A percentile compares a stretch with the other conserved stretches of the same genome.
Evolutionary conservation across 2,329 filamentous ascomycete species (phyloP).

Genomic region (Orbilia ellipsospora): DNA sequence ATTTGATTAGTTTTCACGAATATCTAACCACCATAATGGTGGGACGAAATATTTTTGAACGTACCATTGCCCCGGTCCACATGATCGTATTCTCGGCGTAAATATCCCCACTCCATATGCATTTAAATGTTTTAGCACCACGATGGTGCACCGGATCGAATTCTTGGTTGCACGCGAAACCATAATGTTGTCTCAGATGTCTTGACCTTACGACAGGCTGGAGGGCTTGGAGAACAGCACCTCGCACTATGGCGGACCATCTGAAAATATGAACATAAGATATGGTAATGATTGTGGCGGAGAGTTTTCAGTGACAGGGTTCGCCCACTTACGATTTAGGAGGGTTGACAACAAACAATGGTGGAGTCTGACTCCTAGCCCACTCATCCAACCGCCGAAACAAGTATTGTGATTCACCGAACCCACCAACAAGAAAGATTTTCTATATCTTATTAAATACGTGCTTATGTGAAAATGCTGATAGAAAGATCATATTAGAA

Average conservation of each 20-base stretch:
- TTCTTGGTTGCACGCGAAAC: background rate
- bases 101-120: background rate
- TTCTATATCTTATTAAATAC: conserved; percentile 10
- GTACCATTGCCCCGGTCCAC: background rate
- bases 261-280: conserved; percentile 8
- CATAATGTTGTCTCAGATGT: conserved; percentile 38
- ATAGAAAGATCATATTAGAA: background rate
- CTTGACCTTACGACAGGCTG: conserved; percentile 20
- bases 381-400: conserved; percentile 12
- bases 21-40: too few species aligned
- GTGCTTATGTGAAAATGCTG: background rate
- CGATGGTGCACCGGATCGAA: too few species aligned
- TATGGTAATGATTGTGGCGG: too few species aligned
- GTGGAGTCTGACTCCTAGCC: background rate
- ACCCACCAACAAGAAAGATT: conserved; percentile 44
- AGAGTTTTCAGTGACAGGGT: too few species aligned
- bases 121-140: too few species aligned
- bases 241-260: conserved; percentile 48
- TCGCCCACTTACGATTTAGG: conserved; percentile 36
- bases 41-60: too few species aligned
- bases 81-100: too few species aligned
- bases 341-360: conserved; percentile 34
- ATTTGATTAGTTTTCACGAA: too few species aligned
- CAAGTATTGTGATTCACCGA: conserved; percentile 47
- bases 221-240: conserved; percentile 21